Percentiles rank a stretch among this genome's conserved stretches.
Evolutionary conservation across 2,329 filamentous ascomycete genomes (phyloP).

Genomic region (Trichoderma aggressivum): DNA sequence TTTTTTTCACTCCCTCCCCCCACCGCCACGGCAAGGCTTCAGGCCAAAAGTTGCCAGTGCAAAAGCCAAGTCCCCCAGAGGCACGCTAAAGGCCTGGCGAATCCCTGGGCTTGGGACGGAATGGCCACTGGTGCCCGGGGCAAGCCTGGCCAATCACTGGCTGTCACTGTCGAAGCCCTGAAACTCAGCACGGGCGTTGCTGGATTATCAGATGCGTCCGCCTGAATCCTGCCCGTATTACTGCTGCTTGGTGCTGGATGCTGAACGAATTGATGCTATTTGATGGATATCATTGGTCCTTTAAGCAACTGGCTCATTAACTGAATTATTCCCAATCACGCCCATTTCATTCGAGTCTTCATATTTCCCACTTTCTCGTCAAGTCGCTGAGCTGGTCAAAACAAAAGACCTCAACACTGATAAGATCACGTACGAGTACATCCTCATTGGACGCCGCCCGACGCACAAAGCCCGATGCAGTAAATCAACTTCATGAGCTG

Average conservation of each 20-base stretch:
- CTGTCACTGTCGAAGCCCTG: background rate
- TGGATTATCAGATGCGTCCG: background rate
- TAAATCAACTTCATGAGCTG: background rate
- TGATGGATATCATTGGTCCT: background rate
- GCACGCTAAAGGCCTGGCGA: background rate
- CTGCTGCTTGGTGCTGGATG: background rate
- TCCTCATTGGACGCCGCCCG: background rate
- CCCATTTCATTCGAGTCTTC: background rate
- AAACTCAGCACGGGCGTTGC: background rate
- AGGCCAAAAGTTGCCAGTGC: background rate
- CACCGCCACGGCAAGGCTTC: slow-evolving; percentile 11
- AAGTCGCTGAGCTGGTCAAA: background rate
- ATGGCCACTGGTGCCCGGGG: slow-evolving; percentile 15
- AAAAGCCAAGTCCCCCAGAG: background rate
- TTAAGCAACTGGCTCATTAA: background rate
- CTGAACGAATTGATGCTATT: too few species aligned
- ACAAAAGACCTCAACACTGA: background rate
- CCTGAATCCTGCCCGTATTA: background rate
- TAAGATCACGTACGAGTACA: background rate
- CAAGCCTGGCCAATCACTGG: slow-evolving; percentile 19
- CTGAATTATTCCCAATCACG: background rate
- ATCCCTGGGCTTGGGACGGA: slow-evolving; percentile 15
- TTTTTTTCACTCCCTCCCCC: background rate
- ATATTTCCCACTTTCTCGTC: background rate
- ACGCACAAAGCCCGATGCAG: background rate